These are phyloP conservation scores for Glebionis coronaria DNA, from an alignment of 129 eudicot species.

Conservation along the genomic window DNA sequence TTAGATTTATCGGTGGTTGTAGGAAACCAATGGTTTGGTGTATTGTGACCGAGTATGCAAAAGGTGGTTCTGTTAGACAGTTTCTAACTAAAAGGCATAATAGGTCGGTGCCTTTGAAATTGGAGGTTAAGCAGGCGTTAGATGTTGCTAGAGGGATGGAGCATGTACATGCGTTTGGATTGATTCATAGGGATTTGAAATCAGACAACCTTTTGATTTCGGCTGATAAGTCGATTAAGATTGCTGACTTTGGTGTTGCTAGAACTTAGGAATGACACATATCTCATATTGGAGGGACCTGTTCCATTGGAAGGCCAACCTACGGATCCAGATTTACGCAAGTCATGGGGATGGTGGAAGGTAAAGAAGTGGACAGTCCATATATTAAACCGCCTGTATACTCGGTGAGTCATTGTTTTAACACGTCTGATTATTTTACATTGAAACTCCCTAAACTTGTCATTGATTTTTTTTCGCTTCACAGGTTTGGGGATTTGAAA, in stretches of 20 bases:
- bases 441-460: background rate
- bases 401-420: background rate
- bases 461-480: slow-evolving; percentile 1
- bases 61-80: slow-evolving; percentile 90
- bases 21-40: slow-evolving; percentile 95
- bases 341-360: slow-evolving; percentile 42
- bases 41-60: slow-evolving; percentile 83
- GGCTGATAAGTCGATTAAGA: too few relatives aligned
- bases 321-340: slow-evolving; percentile 77
- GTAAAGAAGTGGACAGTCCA: slow-evolving; percentile 6
- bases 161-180: too few relatives aligned
- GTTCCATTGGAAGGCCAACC: slow-evolving; percentile 94
- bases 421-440: background rate
- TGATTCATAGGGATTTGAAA: too few relatives aligned
- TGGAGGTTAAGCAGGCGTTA: background rate
- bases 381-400: slow-evolving; percentile 3
- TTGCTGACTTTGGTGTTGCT: too few relatives aligned
- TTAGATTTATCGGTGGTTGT: slow-evolving; percentile 81
- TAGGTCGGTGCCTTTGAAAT: slow-evolving; percentile 15
- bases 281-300: slow-evolving; percentile 90
- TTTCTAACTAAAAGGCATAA: slow-evolving; percentile 61
- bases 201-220: too few relatives aligned
- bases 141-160: too few relatives aligned
- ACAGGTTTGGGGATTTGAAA: slow-evolving; percentile 84
- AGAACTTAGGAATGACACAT: too few relatives aligned